These are phyloP conservation scores for Coprinopsis sp. DNA, from an alignment of 768 basidiomycete genomes.

Conservation along the genomic window DNA sequence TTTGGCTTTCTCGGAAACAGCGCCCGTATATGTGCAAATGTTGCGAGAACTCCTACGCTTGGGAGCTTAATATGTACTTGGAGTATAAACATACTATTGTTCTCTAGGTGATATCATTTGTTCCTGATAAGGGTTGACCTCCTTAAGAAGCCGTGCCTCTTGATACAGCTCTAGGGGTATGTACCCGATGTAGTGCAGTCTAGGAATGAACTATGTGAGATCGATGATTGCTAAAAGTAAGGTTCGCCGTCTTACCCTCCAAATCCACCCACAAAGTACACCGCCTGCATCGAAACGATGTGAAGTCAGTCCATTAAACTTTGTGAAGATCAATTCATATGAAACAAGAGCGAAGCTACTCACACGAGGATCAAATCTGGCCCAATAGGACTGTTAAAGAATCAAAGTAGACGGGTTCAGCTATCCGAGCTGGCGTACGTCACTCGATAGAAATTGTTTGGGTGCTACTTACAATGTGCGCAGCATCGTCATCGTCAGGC, in stretches of 20 bases:
- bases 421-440: too few species aligned
- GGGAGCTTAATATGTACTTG: conserved; percentile 9
- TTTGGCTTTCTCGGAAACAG: conserved; percentile 3
- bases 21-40: conserved; percentile 5
- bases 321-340: neutral
- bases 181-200: conserved; percentile 48
- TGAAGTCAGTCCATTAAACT: too few species aligned
- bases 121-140: too few species aligned
- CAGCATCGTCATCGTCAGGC: conserved; percentile 38
- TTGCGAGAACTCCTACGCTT: conserved; percentile 5
- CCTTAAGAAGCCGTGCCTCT: too few species aligned
- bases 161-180: conserved; percentile 45
- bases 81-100: too few species aligned
- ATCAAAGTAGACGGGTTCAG: neutral
- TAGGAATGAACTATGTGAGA: conserved; percentile 11
- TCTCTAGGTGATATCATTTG: too few species aligned
- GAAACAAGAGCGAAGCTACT: conserved; percentile 14
- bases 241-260: conserved; percentile 33
- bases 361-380: conserved; percentile 50
- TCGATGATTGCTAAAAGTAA: neutral
- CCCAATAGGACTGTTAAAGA: conserved; percentile 43
- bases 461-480: conserved; percentile 35
- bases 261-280: conserved; percentile 54
- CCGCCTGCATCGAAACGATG: conserved; percentile 24
- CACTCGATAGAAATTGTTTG: too few species aligned